Conservation (phyloP, 1,139 yeast species). For the Saccharomyces hybrid region DNA sequence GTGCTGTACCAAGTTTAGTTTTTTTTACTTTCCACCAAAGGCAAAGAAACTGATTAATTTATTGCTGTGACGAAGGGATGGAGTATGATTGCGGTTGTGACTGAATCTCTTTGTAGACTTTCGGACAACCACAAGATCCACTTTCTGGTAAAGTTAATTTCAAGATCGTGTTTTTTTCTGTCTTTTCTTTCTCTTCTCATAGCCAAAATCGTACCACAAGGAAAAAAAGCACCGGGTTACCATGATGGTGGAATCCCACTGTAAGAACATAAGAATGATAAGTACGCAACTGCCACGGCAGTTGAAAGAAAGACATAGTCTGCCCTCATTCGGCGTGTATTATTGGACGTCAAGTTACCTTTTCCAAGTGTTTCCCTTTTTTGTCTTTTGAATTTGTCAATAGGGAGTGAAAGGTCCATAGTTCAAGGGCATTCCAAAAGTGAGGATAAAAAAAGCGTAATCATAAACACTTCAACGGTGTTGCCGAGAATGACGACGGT, state of each 20-base stretch:
- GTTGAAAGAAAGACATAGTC: background rate
- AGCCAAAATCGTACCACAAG: background rate
- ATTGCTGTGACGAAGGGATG: background rate
- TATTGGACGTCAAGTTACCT: background rate
- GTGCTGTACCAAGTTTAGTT: background rate
- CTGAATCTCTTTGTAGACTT: background rate
- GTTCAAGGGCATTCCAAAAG: background rate
- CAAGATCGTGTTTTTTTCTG: background rate
- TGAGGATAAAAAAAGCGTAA: background rate
- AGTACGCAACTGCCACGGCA: background rate
- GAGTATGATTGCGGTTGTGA: background rate
- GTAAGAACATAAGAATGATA: background rate
- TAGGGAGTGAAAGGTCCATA: background rate
- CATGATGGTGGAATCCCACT: background rate
- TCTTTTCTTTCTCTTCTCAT: background rate
- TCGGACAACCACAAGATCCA: background rate
- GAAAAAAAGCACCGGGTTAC: background rate
- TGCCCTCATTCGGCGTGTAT: background rate
- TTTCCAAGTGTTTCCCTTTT: background rate
- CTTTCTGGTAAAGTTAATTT: background rate
- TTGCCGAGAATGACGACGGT: background rate
- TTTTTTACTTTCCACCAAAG: background rate
- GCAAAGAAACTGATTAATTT: background rate
- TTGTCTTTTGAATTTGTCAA: background rate
- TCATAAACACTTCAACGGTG: background rate